A percentile compares a stretch with the other conserved stretches of the same genome.
These are phyloP conservation scores for Candida ipomoeae DNA, from an alignment of 805 yeast species.

Conservation along the genomic window DNA sequence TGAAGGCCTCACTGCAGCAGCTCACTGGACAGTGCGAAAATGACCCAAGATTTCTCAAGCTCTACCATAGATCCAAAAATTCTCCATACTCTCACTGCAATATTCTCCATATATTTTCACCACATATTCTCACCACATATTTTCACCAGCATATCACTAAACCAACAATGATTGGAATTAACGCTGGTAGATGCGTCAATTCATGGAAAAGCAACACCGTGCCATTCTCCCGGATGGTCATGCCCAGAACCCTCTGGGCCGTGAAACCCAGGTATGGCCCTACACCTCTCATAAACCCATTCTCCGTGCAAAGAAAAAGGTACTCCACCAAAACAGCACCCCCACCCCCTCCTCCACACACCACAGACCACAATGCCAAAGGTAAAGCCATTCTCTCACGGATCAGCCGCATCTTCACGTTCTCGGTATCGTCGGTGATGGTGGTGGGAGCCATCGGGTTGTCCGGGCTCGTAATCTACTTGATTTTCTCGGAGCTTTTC, in stretches of 20 bases:
- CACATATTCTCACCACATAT: background rate
- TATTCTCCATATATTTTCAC: background rate
- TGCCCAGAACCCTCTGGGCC: background rate
- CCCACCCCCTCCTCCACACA: slow-evolving; percentile 28
- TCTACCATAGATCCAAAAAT: too few relatives aligned
- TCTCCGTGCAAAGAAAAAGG: background rate
- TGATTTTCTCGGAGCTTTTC: slow-evolving; percentile 73
- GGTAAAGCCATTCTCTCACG: slow-evolving; percentile 42
- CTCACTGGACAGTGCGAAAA: too few relatives aligned
- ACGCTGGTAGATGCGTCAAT: background rate
- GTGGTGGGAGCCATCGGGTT: slow-evolving; percentile 69
- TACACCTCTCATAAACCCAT: background rate
- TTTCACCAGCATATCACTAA: background rate
- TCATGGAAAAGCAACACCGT: background rate
- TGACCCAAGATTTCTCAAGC: too few relatives aligned
- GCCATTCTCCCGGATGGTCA: background rate
- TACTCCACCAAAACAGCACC: slow-evolving; percentile 24
- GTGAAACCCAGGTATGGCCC: background rate
- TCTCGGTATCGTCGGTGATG: slow-evolving; percentile 54
- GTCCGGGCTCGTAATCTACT: slow-evolving; percentile 64
- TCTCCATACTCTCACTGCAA: too few relatives aligned
- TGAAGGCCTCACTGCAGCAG: too few relatives aligned
- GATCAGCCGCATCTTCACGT: slow-evolving; percentile 55
- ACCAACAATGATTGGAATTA: background rate
- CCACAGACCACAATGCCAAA: slow-evolving; percentile 36